phyloP scores from a whole-genome alignment of 768 basidiomycete species.

The Phlebiopsis flavidoalba region DNA sequence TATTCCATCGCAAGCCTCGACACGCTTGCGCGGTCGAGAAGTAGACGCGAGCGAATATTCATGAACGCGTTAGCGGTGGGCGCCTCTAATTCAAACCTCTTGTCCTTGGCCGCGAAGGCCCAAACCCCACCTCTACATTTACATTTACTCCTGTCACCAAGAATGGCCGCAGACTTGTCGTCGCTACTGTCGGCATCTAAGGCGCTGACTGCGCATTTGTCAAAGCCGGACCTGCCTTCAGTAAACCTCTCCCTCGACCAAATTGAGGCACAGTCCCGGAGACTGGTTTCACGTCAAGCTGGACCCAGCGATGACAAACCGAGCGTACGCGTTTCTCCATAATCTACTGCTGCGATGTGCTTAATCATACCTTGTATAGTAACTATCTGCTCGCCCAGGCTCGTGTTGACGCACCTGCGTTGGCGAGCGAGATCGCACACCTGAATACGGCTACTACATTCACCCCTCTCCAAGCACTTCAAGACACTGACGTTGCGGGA shows the following conservation, averaged over 20 bases:
- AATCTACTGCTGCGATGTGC: not conserved
- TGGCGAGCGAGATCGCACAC: conserved; percentile 78
- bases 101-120: not conserved
- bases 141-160: not conserved
- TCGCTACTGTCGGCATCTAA: conserved; percentile 67
- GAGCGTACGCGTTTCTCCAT: conserved; percentile 50
- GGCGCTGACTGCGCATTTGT: conserved; percentile 71
- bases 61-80: not conserved
- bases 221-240: conserved; percentile 77
- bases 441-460: conserved; percentile 81
- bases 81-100: not conserved
- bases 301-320: conserved; percentile 60
- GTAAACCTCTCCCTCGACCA: conserved; percentile 91
- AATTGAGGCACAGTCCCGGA: conserved; percentile 88
- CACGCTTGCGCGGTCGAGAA: not conserved
- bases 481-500: conserved; percentile 91
- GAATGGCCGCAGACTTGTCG: conserved; percentile 50
- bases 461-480: conserved; percentile 85
- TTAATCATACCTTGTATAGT: conserved; percentile 30
- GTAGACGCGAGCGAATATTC: not conserved
- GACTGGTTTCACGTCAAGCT: conserved; percentile 71
- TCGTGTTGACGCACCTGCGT: conserved; percentile 87
- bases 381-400: conserved; percentile 93
- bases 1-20: not conserved
- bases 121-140: not conserved